phyloP scores from a whole-genome alignment of 306 rosid genomes.

The Elaeagnus macrophylla region DNA sequence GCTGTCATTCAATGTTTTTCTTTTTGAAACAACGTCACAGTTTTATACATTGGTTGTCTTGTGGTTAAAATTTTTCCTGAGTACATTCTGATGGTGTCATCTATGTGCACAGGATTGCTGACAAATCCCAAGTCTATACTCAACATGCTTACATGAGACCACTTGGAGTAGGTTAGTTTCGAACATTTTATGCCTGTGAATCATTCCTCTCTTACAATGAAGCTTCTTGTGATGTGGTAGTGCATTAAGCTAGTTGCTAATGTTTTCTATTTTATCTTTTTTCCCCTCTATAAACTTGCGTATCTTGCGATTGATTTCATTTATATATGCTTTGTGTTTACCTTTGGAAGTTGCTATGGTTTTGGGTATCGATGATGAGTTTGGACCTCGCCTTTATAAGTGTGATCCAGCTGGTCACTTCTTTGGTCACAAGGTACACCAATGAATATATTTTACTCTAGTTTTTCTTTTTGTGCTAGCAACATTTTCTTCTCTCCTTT shows the following conservation, averaged over 20 bases:
- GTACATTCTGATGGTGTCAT: slow-evolving; percentile 13
- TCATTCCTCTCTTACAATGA: neutral
- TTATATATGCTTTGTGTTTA: slow-evolving; percentile 14
- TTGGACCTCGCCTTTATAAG: slow-evolving; percentile 78
- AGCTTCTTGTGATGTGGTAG: slow-evolving; percentile 1
- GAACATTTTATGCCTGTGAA: slow-evolving; percentile 3
- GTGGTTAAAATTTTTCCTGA: slow-evolving; percentile 8
- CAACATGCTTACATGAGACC: slow-evolving; percentile 99
- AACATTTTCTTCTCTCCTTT: neutral
- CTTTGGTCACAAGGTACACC: slow-evolving; percentile 92
- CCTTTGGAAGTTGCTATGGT: slow-evolving; percentile 75
- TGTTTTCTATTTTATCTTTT: neutral
- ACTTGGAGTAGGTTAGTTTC: slow-evolving; percentile 83
- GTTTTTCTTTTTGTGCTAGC: neutral
- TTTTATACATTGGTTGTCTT: neutral
- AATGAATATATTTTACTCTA: slow-evolving; percentile 5
- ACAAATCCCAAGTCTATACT: slow-evolving; percentile 95
- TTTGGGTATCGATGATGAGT: slow-evolving; percentile 88
- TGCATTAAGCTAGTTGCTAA: neutral
- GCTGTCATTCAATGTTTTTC: neutral
- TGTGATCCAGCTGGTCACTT: slow-evolving; percentile 99
- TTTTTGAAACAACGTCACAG: neutral
- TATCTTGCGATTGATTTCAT: slow-evolving; percentile 17
- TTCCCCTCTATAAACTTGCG: neutral
- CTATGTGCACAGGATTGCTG: slow-evolving; percentile 69